Percentiles rank a stretch among this genome's conserved stretches.
These are phyloP conservation scores for Malbranchea cinnamomea DNA, from an alignment of 2,329 filamentous ascomycete species.

Conservation along the genomic window DNA sequence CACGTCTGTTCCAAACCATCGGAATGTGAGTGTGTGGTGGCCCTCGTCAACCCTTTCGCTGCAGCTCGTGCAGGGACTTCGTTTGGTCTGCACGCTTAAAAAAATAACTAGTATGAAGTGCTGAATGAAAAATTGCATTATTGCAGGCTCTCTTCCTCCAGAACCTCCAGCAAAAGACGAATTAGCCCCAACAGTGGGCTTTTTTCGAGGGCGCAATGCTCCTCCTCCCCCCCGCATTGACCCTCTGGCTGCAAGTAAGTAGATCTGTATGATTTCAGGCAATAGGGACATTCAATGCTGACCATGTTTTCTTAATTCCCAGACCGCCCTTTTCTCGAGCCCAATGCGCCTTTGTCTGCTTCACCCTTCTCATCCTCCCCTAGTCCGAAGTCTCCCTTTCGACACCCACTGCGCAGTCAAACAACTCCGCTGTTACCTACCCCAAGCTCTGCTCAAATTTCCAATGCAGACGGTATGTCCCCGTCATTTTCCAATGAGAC, in stretches of 20 bases:
- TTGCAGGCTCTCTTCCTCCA: background rate
- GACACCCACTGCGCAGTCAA: conserved; percentile 21
- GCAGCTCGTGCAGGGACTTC: conserved; percentile 3
- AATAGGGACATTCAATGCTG: background rate
- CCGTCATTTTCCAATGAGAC: background rate
- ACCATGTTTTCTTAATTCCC: conserved; percentile 1
- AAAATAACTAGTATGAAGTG: conserved; percentile 7
- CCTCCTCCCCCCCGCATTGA: conserved; percentile 41
- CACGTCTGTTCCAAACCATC: conserved; percentile 49
- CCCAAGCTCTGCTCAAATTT: conserved; percentile 10
- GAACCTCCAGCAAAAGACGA: conserved; percentile 10
- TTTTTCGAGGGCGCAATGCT: conserved; percentile 14
- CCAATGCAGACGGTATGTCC: background rate
- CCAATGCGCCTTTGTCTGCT: conserved; percentile 39
- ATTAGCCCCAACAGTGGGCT: conserved; percentile 8
- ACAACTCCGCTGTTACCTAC: conserved; percentile 25
- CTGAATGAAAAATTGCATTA: background rate
- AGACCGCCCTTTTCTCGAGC: conserved; percentile 25
- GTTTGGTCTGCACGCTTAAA: background rate
- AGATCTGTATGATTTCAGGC: background rate
- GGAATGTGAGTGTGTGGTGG: conserved; percentile 14
- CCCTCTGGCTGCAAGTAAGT: conserved; percentile 43
- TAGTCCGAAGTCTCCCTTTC: conserved; percentile 26
- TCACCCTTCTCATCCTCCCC: conserved; percentile 48
- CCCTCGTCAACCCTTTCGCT: conserved; percentile 1